Evolutionary conservation across 176 grass and related monocot genomes (phyloP).

Genomic region (Triticum monococcum): DNA sequence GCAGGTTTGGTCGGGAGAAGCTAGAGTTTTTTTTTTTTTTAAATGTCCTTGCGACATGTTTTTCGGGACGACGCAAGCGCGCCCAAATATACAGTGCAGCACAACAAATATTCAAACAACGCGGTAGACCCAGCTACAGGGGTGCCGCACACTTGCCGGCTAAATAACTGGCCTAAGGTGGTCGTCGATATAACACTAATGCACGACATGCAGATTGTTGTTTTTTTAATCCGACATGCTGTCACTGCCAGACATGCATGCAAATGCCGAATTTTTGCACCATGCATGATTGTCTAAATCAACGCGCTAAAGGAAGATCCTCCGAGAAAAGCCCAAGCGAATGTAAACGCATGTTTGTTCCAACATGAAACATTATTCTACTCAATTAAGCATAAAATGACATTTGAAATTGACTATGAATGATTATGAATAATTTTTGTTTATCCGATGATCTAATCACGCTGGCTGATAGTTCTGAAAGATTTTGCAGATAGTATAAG

Average conservation of each 20-base stretch:
- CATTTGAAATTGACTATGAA: background rate
- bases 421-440: background rate
- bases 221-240: background rate
- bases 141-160: no score
- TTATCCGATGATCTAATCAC: background rate
- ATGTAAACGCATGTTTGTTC: no score
- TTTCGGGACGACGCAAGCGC: no score
- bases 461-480: background rate
- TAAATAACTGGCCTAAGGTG: conserved; percentile 9
- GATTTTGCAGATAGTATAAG: background rate
- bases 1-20: no score
- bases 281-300: background rate
- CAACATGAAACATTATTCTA: background rate
- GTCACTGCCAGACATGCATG: background rate
- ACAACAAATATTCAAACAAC: no score
- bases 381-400: background rate
- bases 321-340: background rate
- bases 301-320: conserved; percentile 4
- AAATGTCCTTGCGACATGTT: no score
- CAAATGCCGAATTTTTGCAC: conserved; percentile 13
- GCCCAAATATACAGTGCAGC: no score
- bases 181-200: background rate
- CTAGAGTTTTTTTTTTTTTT: no score
- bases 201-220: no score
- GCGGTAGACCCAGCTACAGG: no score